Evolutionary conservation across 2,329 filamentous ascomycete species (phyloP).

Genomic region (Sporothrix pseudoabietina): DNA sequence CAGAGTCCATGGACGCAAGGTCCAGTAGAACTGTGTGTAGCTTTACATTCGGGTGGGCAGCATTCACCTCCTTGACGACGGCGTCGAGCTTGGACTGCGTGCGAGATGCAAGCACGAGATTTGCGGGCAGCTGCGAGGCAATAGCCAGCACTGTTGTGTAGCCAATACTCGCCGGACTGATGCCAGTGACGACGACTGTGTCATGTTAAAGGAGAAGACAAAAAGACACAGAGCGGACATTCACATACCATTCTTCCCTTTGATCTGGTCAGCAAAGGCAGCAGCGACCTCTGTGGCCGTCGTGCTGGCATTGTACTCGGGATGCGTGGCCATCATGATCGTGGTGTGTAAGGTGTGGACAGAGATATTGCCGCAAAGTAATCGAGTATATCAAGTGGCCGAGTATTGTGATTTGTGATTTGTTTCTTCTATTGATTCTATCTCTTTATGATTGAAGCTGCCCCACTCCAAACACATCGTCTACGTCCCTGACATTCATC

Average conservation of each 20-base stretch:
- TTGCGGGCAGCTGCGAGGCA: slow-evolving; percentile 47
- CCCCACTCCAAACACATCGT: no score
- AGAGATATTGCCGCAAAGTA: not conserved
- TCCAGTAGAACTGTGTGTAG: slow-evolving; percentile 41
- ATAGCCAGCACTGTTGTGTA: slow-evolving; percentile 48
- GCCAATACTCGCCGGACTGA: slow-evolving; percentile 48
- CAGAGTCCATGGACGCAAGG: slow-evolving; percentile 41
- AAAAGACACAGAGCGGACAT: not conserved
- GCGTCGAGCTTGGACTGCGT: slow-evolving; percentile 47
- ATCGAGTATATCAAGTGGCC: not conserved
- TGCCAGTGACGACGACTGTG: slow-evolving; percentile 42
- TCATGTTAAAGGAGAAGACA: not conserved
- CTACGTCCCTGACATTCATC: no score
- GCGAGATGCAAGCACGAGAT: slow-evolving; percentile 51
- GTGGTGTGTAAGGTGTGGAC: not conserved
- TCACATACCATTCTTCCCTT: slow-evolving; percentile 30
- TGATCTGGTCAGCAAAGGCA: slow-evolving; percentile 31
- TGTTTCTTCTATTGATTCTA: not conserved
- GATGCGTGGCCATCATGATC: slow-evolving; percentile 32
- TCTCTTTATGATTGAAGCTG: not conserved
- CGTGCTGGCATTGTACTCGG: slow-evolving; percentile 31
- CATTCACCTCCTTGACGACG: slow-evolving; percentile 45
- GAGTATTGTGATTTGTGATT: not conserved
- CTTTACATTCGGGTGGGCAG: slow-evolving; percentile 33
- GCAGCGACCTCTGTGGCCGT: slow-evolving; percentile 35